Percentiles rank a stretch among this genome's conserved stretches.
Evolutionary conservation across 179 eudicot genomes (phyloP).

Genomic region (Patellifolia procumbens): DNA sequence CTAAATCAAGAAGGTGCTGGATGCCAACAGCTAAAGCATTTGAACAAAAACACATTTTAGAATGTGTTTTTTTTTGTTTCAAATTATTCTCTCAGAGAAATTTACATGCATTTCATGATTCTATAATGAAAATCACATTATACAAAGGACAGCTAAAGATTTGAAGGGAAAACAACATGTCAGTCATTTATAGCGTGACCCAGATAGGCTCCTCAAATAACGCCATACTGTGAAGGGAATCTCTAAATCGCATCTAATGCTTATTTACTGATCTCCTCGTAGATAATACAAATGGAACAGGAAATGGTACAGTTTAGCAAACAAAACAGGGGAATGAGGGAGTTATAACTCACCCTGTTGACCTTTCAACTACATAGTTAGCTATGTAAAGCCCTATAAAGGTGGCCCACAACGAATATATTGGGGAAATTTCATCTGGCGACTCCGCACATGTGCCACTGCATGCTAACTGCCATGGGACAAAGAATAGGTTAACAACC

Average conservation of each 20-base stretch:
- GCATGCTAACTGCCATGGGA: slow-evolving; percentile 67
- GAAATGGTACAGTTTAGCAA: background rate
- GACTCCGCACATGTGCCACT: slow-evolving; percentile 86
- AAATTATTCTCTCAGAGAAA: background rate
- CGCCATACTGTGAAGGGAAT: background rate
- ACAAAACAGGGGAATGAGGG: background rate
- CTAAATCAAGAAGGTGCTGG: background rate
- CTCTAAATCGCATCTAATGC: background rate
- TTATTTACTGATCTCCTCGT: background rate
- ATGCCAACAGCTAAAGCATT: background rate
- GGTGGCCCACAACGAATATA: slow-evolving; percentile 98
- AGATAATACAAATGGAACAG: background rate
- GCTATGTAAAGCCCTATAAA: slow-evolving; percentile 99
- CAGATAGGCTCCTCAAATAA: background rate
- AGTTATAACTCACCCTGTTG: slow-evolving; percentile 76
- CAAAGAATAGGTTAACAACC: slow-evolving; percentile 18
- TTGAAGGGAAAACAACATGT: background rate
- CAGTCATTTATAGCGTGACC: background rate
- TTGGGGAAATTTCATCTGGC: slow-evolving; percentile 94
- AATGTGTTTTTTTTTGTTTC: background rate
- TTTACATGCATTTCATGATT: background rate
- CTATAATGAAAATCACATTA: background rate
- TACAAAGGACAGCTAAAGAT: too few relatives aligned
- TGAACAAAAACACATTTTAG: background rate
- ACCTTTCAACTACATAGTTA: slow-evolving; percentile 93